Percentiles rank a stretch among this genome's conserved stretches.
These are phyloP conservation scores for Backusella australiensis DNA, from an alignment of 192 early-diverging fungal species.

Conservation along the genomic window DNA sequence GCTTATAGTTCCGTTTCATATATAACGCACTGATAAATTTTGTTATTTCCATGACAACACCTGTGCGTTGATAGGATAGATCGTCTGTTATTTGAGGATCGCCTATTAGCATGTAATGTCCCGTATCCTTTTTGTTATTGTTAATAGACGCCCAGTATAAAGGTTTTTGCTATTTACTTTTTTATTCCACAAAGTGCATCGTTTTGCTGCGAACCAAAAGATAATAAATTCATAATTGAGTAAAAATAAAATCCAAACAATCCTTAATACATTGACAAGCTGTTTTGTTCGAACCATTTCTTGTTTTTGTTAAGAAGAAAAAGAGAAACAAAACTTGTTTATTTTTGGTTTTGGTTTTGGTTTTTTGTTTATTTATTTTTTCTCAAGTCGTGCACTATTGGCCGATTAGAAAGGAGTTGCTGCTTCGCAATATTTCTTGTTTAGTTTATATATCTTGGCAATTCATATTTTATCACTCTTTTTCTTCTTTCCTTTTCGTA, in stretches of 20 bases:
- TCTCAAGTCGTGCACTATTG: background rate
- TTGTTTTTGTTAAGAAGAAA: background rate
- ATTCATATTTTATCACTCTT: background rate
- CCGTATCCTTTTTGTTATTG: background rate
- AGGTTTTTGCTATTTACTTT: background rate
- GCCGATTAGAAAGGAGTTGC: background rate
- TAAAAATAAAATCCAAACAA: conserved; percentile 18
- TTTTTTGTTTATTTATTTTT: background rate
- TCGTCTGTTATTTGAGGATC: conserved; percentile 94
- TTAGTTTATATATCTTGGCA: background rate
- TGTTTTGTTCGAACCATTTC: background rate
- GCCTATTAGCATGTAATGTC: conserved; percentile 68
- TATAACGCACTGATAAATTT: conserved; percentile 87
- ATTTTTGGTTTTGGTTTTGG: background rate
- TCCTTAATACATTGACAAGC: background rate
- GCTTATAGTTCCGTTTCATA: conserved; percentile 75
- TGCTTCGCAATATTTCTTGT: no score
- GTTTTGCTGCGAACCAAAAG: conserved; percentile 11
- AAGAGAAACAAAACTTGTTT: background rate
- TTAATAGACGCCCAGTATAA: background rate
- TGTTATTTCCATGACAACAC: conserved; percentile 53
- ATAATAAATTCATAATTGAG: conserved; percentile 12
- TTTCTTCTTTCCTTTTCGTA: background rate
- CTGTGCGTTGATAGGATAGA: conserved; percentile 78
- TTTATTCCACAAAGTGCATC: conserved; percentile 7